Percentiles rank a stretch among this genome's conserved stretches.
These are phyloP conservation scores for Pichia sp. DNA, from an alignment of 1,139 yeast species.

Conservation along the genomic window DNA sequence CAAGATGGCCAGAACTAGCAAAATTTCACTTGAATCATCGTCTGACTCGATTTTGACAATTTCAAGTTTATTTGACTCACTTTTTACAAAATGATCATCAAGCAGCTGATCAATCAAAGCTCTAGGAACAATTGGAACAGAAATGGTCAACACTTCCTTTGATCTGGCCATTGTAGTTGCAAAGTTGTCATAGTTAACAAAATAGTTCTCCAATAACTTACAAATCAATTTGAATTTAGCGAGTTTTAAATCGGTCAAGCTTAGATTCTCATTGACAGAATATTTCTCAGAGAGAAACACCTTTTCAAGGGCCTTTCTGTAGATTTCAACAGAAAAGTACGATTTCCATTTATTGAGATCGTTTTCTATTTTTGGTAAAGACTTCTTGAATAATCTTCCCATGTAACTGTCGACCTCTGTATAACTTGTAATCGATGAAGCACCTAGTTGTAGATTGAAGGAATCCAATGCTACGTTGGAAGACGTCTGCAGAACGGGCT, in stretches of 20 bases:
- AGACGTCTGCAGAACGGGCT: slow-evolving; percentile 4
- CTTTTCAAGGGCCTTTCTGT: slow-evolving; percentile 13
- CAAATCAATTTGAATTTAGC: slow-evolving; percentile 14
- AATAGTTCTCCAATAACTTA: slow-evolving; percentile 16
- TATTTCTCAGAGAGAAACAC: slow-evolving; percentile 8
- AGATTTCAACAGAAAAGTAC: slow-evolving; percentile 12
- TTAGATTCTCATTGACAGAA: neutral
- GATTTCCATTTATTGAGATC: slow-evolving; percentile 15
- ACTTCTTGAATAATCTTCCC: slow-evolving; percentile 14
- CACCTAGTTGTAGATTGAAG: slow-evolving; percentile 13
- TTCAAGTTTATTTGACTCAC: slow-evolving; percentile 14
- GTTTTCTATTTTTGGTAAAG: slow-evolving; percentile 11
- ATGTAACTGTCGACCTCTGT: slow-evolving; percentile 10
- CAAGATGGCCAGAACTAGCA: slow-evolving; percentile 22
- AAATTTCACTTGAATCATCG: slow-evolving; percentile 23
- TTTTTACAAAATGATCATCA: slow-evolving; percentile 14
- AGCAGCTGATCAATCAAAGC: slow-evolving; percentile 13
- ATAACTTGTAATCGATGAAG: slow-evolving; percentile 14
- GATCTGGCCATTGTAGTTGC: slow-evolving; percentile 4
- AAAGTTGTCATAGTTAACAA: slow-evolving; percentile 17
- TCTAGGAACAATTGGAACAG: slow-evolving; percentile 20
- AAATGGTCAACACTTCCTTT: neutral
- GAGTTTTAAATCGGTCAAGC: slow-evolving; percentile 9
- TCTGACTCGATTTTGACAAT: slow-evolving; percentile 16
- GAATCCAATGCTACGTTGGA: slow-evolving; percentile 8